Evolutionary conservation across 164 flowering plant species (phyloP).

Genomic region (Platanus orientalis): DNA sequence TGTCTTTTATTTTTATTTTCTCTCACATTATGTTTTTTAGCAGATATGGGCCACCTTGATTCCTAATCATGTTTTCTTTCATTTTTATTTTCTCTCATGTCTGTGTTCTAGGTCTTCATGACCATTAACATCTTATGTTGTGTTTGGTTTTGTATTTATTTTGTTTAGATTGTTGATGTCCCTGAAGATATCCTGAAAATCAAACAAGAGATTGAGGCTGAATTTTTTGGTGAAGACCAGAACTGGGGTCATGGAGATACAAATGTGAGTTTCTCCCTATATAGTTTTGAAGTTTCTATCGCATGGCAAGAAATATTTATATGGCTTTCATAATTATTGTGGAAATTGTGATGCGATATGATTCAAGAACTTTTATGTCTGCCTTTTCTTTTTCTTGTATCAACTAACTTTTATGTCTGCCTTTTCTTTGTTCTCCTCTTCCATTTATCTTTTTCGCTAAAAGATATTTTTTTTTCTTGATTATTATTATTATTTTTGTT

Average conservation of each 20-base stretch:
- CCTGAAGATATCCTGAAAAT: slow-evolving; percentile 67
- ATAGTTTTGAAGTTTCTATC: slow-evolving; percentile 2
- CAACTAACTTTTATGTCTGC: too few species aligned
- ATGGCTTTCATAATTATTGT: not conserved
- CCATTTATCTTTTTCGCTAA: too few species aligned
- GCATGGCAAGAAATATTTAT: not conserved
- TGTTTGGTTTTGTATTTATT: slow-evolving; percentile 6
- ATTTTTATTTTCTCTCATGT: too few species aligned
- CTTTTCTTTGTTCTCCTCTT: too few species aligned
- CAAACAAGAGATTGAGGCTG: slow-evolving; percentile 70
- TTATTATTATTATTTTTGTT: too few species aligned
- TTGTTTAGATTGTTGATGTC: slow-evolving; percentile 40
- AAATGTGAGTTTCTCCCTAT: slow-evolving; percentile 48
- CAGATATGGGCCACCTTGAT: too few species aligned
- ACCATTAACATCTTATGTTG: slow-evolving; percentile 1
- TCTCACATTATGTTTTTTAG: too few species aligned
- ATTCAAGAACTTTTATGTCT: too few species aligned
- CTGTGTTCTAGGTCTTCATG: not conserved
- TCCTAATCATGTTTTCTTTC: too few species aligned
- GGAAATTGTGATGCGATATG: not conserved
- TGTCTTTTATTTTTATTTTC: too few species aligned
- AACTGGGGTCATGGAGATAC: slow-evolving; percentile 65
- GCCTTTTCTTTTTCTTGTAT: too few species aligned
- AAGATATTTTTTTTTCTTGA: too few species aligned
- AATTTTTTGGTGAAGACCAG: slow-evolving; percentile 72